A percentile compares a stretch with the other conserved stretches of the same genome.
phyloP scores from a whole-genome alignment of 306 rosid genomes.

The Geum urbanum region DNA sequence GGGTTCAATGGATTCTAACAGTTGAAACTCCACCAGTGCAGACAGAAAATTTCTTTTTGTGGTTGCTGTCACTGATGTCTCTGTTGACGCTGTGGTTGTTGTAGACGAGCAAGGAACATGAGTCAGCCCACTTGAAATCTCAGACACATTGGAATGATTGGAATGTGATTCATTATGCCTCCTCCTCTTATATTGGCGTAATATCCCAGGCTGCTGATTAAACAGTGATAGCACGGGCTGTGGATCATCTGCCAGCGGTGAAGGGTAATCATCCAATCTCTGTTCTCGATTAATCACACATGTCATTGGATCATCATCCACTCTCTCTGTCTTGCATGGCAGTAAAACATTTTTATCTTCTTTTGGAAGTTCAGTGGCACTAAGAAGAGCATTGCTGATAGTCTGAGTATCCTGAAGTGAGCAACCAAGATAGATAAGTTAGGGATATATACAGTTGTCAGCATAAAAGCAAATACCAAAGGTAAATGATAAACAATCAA shows the following conservation, averaged over 20 bases:
- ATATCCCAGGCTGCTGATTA: slow-evolving; percentile 53
- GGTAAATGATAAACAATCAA: neutral
- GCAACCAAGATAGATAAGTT: slow-evolving; percentile 19
- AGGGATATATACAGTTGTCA: slow-evolving; percentile 1
- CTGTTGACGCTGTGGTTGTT: slow-evolving; percentile 48
- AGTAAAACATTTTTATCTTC: slow-evolving; percentile 48
- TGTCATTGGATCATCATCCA: slow-evolving; percentile 53
- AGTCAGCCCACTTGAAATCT: slow-evolving; percentile 47
- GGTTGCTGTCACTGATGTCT: slow-evolving; percentile 25
- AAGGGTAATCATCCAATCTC: slow-evolving; percentile 43
- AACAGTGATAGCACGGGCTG: slow-evolving; percentile 35
- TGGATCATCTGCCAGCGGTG: slow-evolving; percentile 29
- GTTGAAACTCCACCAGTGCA: slow-evolving; percentile 82
- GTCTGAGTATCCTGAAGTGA: slow-evolving; percentile 56
- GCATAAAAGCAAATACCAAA: neutral
- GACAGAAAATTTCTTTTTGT: slow-evolving; percentile 72
- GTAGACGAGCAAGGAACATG: slow-evolving; percentile 76
- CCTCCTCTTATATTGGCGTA: slow-evolving; percentile 68
- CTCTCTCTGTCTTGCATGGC: slow-evolving; percentile 72
- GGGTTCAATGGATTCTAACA: slow-evolving; percentile 70
- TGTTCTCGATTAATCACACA: slow-evolving; percentile 44
- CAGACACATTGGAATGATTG: slow-evolving; percentile 52
- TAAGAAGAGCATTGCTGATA: slow-evolving; percentile 41
- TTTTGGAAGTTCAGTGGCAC: slow-evolving; percentile 56
- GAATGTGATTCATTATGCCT: slow-evolving; percentile 48